Conservation (phyloP, 2,329 filamentous ascomycete species). For the Macroventuria anomochaeta region DNA sequence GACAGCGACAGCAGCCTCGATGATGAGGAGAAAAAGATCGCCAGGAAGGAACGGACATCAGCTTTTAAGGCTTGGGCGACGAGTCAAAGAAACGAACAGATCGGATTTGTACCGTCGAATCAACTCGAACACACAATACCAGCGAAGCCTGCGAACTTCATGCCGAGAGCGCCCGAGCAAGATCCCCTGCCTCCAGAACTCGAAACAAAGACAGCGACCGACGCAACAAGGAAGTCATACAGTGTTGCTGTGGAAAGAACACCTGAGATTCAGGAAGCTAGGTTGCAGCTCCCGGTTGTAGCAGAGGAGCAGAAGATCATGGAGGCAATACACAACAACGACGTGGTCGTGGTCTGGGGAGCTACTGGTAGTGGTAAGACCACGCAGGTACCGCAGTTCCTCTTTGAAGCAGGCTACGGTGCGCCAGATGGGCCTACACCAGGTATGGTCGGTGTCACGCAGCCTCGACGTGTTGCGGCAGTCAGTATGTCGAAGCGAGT, state of each 20-base stretch:
- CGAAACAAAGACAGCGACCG: conserved; percentile 61
- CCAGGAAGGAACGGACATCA: conserved; percentile 58
- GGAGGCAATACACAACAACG: conserved; percentile 93
- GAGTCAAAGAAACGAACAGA: conserved; percentile 80
- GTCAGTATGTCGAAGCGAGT: conserved; percentile 97
- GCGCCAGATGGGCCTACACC: conserved; percentile 77
- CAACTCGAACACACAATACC: conserved; percentile 42
- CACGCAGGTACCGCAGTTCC: conserved; percentile 94
- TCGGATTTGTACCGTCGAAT: conserved; percentile 68
- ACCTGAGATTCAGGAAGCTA: conserved; percentile 76
- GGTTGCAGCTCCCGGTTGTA: conserved; percentile 84
- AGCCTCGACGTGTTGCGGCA: conserved; percentile 91
- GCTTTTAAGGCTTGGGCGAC: conserved; percentile 96
- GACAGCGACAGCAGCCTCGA: conserved; percentile 42
- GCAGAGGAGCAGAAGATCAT: conserved; percentile 97
- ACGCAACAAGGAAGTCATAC: conserved; percentile 73
- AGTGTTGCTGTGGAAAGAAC: conserved; percentile 74
- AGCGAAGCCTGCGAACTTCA: conserved; percentile 67
- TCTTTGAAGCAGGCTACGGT: conserved; percentile 93
- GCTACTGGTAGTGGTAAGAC: conserved; percentile 97
- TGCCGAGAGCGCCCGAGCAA: conserved; percentile 70
- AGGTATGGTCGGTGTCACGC: conserved; percentile 93
- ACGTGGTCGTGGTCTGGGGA: conserved; percentile 89
- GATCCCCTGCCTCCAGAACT: conserved; percentile 74
- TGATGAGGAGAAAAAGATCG: conserved; percentile 48